Conservation (phyloP, 2,329 filamentous ascomycete genomes). For the Knoxdaviesia capensis region DNA sequence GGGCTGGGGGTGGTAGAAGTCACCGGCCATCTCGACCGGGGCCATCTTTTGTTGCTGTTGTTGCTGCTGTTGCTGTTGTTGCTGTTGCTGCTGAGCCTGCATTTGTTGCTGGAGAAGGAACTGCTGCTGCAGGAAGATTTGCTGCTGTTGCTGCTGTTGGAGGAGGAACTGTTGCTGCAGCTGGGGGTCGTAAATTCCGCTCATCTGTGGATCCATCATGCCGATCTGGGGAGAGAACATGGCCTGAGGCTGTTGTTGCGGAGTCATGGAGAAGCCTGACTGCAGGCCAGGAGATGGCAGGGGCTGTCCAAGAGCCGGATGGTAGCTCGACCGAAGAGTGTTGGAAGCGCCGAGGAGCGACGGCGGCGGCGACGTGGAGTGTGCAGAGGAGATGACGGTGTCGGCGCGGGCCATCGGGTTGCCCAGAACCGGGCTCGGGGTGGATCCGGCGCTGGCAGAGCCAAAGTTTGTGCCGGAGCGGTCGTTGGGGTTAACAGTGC, state of each 20-base stretch:
- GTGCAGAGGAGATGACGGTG: background rate
- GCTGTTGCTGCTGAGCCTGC: background rate
- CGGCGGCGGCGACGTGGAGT: no score
- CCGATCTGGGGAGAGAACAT: no score
- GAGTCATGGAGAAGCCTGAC: no score
- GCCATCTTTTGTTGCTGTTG: conserved; percentile 6
- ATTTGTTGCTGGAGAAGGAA: no score
- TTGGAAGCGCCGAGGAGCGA: no score
- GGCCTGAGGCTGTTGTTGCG: no score
- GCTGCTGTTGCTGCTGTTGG: conserved; percentile 7
- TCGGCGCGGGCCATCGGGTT: conserved; percentile 18
- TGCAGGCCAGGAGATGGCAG: no score
- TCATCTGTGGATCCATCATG: no score
- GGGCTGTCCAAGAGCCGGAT: no score
- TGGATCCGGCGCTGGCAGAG: conserved; percentile 2
- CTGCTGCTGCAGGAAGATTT: background rate
- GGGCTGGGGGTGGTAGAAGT: conserved; percentile 21
- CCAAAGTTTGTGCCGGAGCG: conserved; percentile 14
- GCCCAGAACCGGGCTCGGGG: conserved; percentile 2
- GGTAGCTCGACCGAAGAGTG: no score
- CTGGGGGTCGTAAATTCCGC: no score
- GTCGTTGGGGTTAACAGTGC: conserved; percentile 35
- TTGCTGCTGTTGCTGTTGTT: conserved; percentile 9
- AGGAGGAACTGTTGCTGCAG: conserved; percentile 1
- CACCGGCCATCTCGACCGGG: conserved; percentile 25